Evolutionary conservation across 1,284 basidiomycete genomes (phyloP).

Genomic region (Puccinia horiana): DNA sequence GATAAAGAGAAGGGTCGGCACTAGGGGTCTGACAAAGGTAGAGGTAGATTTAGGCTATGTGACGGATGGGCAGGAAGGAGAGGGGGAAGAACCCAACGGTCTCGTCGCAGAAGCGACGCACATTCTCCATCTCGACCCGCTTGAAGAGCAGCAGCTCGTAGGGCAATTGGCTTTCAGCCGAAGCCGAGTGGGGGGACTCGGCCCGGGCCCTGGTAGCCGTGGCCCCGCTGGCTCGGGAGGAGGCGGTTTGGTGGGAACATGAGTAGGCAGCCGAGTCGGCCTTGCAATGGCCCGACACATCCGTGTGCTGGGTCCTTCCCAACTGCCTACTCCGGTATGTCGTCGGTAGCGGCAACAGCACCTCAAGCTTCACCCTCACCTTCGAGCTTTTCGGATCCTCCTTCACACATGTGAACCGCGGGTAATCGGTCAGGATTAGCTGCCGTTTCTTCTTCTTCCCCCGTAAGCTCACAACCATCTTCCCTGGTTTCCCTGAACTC

Average conservation of each 20-base stretch:
- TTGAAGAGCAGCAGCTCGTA: conserved; percentile 6
- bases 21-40: not conserved
- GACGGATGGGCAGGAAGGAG: not conserved
- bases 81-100: not conserved
- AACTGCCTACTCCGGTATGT: not conserved
- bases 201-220: not conserved
- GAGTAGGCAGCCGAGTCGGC: not conserved
- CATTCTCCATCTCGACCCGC: not conserved
- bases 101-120: not conserved
- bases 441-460: conserved; percentile 24
- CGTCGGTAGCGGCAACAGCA: conserved; percentile 19
- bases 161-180: not conserved
- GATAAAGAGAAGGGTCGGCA: not conserved
- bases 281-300: not conserved
- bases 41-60: not conserved
- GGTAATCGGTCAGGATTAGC: conserved; percentile 35
- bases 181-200: not conserved
- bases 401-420: conserved; percentile 28
- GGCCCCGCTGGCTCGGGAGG: not conserved
- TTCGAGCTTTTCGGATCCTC: conserved; percentile 9
- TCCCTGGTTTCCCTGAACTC: not conserved
- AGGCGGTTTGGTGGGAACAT: not conserved
- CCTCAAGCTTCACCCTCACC: conserved; percentile 19
- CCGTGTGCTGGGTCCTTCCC: not conserved
- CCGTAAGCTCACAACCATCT: not conserved